phyloP scores from a whole-genome alignment of 305 asterid species.

The Lippia alba region DNA sequence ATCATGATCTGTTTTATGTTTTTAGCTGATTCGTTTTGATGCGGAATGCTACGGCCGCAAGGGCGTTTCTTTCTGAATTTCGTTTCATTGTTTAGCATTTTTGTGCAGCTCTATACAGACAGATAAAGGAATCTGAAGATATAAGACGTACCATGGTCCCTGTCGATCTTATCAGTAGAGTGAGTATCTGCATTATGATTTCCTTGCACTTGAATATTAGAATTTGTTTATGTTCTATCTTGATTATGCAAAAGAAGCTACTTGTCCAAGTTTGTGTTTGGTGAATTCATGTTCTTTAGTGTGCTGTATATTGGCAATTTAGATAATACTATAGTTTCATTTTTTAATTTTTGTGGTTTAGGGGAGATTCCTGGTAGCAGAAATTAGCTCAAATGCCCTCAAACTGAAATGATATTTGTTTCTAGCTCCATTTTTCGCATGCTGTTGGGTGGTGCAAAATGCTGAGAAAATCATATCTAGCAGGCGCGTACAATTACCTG shows the following conservation, averaged over 20 bases:
- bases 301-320: too few species aligned
- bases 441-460: too few species aligned
- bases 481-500: too few species aligned
- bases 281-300: neutral
- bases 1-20: slow-evolving; percentile 8
- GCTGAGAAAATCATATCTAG: too few species aligned
- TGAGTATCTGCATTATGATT: slow-evolving; percentile 36
- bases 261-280: slow-evolving; percentile 2
- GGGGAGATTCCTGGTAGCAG: too few species aligned
- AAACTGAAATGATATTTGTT: too few species aligned
- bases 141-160: slow-evolving; percentile 82
- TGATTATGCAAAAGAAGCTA: slow-evolving; percentile 6
- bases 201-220: neutral
- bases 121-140: slow-evolving; percentile 81
- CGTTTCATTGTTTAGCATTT: slow-evolving; percentile 16
- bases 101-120: slow-evolving; percentile 51
- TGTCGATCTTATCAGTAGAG: slow-evolving; percentile 80
- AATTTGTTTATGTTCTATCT: neutral
- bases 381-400: too few species aligned
- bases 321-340: too few species aligned
- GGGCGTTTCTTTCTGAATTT: slow-evolving; percentile 21
- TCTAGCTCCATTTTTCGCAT: too few species aligned
- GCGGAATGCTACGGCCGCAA: neutral
- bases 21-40: slow-evolving; percentile 3
- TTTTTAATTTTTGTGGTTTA: too few species aligned